Evolutionary conservation across 306 rosid species (phyloP).

Genomic region (Prosopis cineraria): DNA sequence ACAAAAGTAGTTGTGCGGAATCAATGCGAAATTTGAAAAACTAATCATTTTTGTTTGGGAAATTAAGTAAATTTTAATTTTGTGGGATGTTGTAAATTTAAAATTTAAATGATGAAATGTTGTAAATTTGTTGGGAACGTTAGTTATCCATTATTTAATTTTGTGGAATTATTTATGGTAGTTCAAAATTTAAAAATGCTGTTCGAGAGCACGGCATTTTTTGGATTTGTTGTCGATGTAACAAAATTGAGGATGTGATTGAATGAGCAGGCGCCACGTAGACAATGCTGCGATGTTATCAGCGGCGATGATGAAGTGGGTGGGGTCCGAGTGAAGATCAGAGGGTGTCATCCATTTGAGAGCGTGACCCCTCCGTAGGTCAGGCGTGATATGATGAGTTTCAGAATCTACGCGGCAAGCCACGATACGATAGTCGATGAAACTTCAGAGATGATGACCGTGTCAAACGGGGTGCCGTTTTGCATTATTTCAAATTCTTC

Average conservation of each 20-base stretch:
- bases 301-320: neutral
- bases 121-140: too few species aligned
- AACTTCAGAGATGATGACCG: neutral
- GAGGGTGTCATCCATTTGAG: slow-evolving; percentile 56
- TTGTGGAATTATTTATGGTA: neutral
- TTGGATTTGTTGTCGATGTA: neutral
- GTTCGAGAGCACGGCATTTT: neutral
- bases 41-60: neutral
- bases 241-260: slow-evolving; percentile 17
- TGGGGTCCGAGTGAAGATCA: slow-evolving; percentile 38
- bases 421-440: neutral
- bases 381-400: neutral
- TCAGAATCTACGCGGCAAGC: neutral
- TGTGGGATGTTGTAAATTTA: too few species aligned
- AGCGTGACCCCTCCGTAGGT: slow-evolving; percentile 53
- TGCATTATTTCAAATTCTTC: neutral
- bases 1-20: neutral
- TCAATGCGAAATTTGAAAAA: neutral
- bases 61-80: too few species aligned
- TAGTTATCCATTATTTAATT: neutral
- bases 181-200: neutral
- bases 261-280: slow-evolving; percentile 72
- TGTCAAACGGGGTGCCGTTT: neutral
- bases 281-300: slow-evolving; percentile 74
- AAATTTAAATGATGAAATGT: too few species aligned